Base-by-base conservation (phyloP, 2,329 filamentous ascomycete genomes). In the Fusarium agapanthi region DNA sequence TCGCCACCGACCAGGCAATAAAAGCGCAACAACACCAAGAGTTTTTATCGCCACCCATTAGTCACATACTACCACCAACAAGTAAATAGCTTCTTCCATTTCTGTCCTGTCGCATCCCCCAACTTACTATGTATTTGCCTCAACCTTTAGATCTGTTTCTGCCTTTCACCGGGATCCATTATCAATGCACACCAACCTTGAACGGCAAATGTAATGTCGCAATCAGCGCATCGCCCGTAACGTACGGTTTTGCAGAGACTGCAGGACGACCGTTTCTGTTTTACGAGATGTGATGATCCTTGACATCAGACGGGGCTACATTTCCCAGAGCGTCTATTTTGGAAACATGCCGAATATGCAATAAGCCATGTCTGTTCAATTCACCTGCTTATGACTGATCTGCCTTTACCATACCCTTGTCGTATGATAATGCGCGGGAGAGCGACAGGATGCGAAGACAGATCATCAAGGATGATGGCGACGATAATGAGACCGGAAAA, bases 341-440 rank as follows among this genome's bases (percentile, higher is more conserved):
- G 67, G 69, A 37, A 64, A 45, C 34, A 47, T 45, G 30, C 69
- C 69, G 69, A 34, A 51, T 44, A 51, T 51, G 63, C 38, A 62
- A 50, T 63, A 62, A 41, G 38, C 45, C 55, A 54, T 55, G 8
- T 62, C 16, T 26, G 51, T 67, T 48, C 48, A 35, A 35, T 20
- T 35, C 48, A 34, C 32, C 20, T 30, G 14, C 35, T 51, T 34
- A n/a, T 38, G 34, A 28, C 50, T 53, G 50, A 53, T 53, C 34
- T 53, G 20, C 34, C 20, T 53, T 9, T 10, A n/a, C 15, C 9
- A 5, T 32, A 62, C 53, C 68, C 69, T 61, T 60, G 24, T 65
- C 65, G 69, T 72, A 72, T 55, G 65, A 69, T 64, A 57, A 64
- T 51, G 50, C 57, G 35, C 65, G 65, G 64, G 65, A 68, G 64